A percentile compares a stretch with the other conserved stretches of the same genome.
Conservation (phyloP, 805 yeast genomes). For the Starmerella floricola region DNA sequence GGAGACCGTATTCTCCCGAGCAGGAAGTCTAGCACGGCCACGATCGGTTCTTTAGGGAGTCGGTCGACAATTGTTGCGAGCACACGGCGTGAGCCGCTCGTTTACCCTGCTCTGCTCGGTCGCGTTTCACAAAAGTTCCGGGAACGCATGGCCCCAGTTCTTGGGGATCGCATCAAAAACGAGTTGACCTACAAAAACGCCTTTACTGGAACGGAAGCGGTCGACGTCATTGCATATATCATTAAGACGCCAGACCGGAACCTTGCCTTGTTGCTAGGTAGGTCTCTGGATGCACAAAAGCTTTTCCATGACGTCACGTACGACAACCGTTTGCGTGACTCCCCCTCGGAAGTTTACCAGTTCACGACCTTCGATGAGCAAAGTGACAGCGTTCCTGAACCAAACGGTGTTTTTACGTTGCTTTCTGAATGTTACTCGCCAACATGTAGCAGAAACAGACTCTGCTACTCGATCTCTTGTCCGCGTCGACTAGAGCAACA, state of each 20-base stretch:
- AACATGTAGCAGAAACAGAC: conserved; percentile 75
- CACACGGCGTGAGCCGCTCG: conserved; percentile 46
- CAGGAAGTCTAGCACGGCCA: conserved; percentile 21
- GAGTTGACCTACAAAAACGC: conserved; percentile 87
- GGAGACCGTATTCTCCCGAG: conserved; percentile 12
- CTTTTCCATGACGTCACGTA: conserved; percentile 91
- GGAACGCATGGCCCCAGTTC: conserved; percentile 40
- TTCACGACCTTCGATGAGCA: conserved; percentile 32
- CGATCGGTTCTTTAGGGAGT: conserved; percentile 20
- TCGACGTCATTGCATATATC: conserved; percentile 74
- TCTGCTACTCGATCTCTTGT: conserved; percentile 92
- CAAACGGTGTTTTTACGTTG: conserved; percentile 86
- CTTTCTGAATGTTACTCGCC: conserved; percentile 94
- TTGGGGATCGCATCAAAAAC: conserved; percentile 75
- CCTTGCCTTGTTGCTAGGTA: conserved; percentile 73
- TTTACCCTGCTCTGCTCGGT: conserved; percentile 83
- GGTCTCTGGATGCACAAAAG: conserved; percentile 88
- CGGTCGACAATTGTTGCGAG: conserved; percentile 38
- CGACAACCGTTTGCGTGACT: conserved; percentile 84
- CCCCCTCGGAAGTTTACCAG: conserved; percentile 75
- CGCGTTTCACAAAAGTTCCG: conserved; percentile 70
- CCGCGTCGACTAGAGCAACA: conserved; percentile 94
- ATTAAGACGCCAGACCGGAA: conserved; percentile 85
- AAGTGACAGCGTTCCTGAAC: conserved; percentile 26
- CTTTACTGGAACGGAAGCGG: conserved; percentile 88